phyloP scores from a whole-genome alignment of 192 early-diverging fungal genomes.

The Coemansia asiatica region DNA sequence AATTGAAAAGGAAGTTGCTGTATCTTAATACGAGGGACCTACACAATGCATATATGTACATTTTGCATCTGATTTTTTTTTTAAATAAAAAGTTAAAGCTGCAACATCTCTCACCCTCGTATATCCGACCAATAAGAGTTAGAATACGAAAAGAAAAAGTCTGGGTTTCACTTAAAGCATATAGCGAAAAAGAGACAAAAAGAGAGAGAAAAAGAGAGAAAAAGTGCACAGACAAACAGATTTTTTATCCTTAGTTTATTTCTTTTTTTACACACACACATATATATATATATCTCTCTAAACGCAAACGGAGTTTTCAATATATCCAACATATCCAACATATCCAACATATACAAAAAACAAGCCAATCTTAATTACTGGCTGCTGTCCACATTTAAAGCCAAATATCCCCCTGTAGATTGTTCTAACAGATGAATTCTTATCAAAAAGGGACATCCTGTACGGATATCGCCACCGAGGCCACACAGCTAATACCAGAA shows the following conservation, averaged over 20 bases:
- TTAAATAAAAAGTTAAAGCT: neutral
- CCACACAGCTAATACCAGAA: conserved; percentile 2
- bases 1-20: conserved; percentile 63
- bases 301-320: no score
- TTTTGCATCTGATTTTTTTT: neutral
- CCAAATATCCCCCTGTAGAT: neutral
- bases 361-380: no score
- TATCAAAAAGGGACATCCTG: neutral
- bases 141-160: neutral
- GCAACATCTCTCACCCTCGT: neutral
- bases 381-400: neutral
- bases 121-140: neutral
- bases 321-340: no score
- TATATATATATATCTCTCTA: no score
- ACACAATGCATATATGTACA: neutral
- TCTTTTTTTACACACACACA: no score
- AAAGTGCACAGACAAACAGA: neutral
- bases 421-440: neutral
- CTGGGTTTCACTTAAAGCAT: neutral
- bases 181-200: no score
- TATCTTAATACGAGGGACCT: neutral
- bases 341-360: neutral
- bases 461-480: neutral
- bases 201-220: no score
- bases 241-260: no score